Evolutionary conservation across 768 basidiomycete species (phyloP), one percentile per base, ranked within the genome.

Genomic region (Pleurotus sapidus): DNA sequence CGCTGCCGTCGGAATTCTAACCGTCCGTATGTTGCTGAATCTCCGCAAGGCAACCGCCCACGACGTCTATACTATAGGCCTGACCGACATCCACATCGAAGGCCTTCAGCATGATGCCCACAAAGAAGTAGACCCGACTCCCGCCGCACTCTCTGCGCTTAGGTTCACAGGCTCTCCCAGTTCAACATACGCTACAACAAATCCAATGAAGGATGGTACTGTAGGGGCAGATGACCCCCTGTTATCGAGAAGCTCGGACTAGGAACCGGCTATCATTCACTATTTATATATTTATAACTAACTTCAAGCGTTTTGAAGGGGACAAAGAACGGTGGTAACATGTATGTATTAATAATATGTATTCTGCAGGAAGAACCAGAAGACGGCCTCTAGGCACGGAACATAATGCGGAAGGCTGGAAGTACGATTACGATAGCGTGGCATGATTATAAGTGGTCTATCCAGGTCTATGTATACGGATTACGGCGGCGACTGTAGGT

Each of bases 1-100:
- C 56, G 78, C 77, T 2, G 76, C 77, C 1, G 68, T 77, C 25
- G 78, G 78, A 1, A 78, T 81, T 20, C 65, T 77, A 58, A 80
- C 79, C 12, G 67, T 72, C 1, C 72, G 79, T 9, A 77, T 81
- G 76, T 64, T 80, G 15, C 66, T 81, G 3, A 76, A 75, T 58
- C 68, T 80, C 5, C 72, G 71, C 46, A 77, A 77, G 61, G 75
- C 71, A 3, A 56, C 70, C 14, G 49, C 49, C 14, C 25, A 50
- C 17, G 49, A 50, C 23, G 38, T 50, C 15, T 14, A 48, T 48
- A 25, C 14, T 23, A 17, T 37, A 17, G 49, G 49, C 15, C n/a
- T 50, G 12, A 50, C 49, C 23, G 49, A 50, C 7, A 37, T 50
- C 15, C 49, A 11, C 3, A 49, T 49, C 4, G 23, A 49, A n/a